Conservation (phyloP, 164 flowering plant species). For the Paratinospora sagittata region DNA sequence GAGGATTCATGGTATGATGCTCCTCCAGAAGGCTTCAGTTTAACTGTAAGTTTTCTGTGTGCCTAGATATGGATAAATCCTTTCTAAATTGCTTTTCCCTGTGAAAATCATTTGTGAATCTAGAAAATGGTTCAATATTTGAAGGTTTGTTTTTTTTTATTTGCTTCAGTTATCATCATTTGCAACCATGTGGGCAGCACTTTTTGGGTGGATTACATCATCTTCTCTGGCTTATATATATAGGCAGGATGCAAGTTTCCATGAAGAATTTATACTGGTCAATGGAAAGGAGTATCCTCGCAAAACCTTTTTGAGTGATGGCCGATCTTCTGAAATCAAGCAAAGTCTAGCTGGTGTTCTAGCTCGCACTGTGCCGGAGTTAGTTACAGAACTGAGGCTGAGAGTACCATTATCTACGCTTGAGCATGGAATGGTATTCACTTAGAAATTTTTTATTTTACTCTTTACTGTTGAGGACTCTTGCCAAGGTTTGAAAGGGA, state of each 20-base stretch:
- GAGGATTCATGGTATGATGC: conserved; percentile 74
- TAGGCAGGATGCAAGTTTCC: conserved; percentile 61
- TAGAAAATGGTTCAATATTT: not conserved
- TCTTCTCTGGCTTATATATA: conserved; percentile 86
- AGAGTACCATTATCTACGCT: conserved; percentile 54
- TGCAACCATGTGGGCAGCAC: conserved; percentile 78
- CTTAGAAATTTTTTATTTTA: conserved; percentile 4
- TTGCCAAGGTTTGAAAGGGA: not conserved
- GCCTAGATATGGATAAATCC: too few species aligned
- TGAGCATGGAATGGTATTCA: conserved; percentile 63
- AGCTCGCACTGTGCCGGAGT: conserved; percentile 56
- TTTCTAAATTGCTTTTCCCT: not conserved
- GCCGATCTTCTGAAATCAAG: conserved; percentile 83
- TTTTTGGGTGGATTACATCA: conserved; percentile 83
- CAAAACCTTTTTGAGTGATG: conserved; percentile 50
- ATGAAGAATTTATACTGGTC: conserved; percentile 50
- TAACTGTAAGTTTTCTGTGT: conserved; percentile 44
- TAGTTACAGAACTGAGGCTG: conserved; percentile 53
- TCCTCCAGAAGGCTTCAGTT: conserved; percentile 75
- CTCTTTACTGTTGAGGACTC: not conserved
- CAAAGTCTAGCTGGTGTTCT: conserved; percentile 65
- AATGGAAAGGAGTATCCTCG: conserved; percentile 75
- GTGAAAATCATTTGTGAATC: not conserved
- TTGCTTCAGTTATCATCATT: conserved; percentile 66
- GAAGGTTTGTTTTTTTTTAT: conserved; percentile 2